Conservation (phyloP, 257 asterid genomes). For the Nicotiana benthamiana region DNA sequence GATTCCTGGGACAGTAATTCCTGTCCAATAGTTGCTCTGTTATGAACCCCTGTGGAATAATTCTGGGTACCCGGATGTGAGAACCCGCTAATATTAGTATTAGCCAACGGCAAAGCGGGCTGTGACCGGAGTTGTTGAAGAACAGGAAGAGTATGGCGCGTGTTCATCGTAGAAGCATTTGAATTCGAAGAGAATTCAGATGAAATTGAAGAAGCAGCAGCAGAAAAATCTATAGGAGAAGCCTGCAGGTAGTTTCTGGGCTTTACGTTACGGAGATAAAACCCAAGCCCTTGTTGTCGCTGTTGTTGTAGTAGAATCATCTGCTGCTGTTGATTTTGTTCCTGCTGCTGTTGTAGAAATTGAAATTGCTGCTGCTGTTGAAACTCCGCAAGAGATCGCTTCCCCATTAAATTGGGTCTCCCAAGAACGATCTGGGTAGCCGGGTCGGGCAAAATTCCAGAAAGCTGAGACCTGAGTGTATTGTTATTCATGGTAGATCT, state of each 20-base stretch:
- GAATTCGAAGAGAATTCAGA: slow-evolving; percentile 30
- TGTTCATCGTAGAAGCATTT: slow-evolving; percentile 24
- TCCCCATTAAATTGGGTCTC: slow-evolving; percentile 43
- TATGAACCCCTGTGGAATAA: slow-evolving; percentile 16
- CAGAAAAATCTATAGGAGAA: slow-evolving; percentile 47
- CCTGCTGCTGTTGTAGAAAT: background rate
- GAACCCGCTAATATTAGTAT: slow-evolving; percentile 8
- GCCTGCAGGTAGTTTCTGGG: slow-evolving; percentile 42
- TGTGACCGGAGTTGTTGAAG: slow-evolving; percentile 42
- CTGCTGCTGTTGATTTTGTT: slow-evolving; percentile 16
- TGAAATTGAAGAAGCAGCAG: background rate
- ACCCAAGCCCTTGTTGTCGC: slow-evolving; percentile 37
- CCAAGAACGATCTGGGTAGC: slow-evolving; percentile 42
- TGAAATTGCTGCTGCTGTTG: slow-evolving; percentile 35
- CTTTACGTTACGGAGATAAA: slow-evolving; percentile 64
- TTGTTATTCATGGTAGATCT: slow-evolving; percentile 30
- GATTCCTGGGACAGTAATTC: slow-evolving; percentile 19
- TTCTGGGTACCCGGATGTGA: slow-evolving; percentile 10
- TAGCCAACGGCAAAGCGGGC: slow-evolving; percentile 5
- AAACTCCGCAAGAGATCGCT: slow-evolving; percentile 59
- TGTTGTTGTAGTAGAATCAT: background rate
- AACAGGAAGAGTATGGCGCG: slow-evolving; percentile 42
- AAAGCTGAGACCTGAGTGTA: slow-evolving; percentile 21
- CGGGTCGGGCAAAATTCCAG: slow-evolving; percentile 50
- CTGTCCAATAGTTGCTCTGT: slow-evolving; percentile 7